Percentiles rank a stretch among this genome's conserved stretches.
Conservation (phyloP, 805 yeast genomes). For the Metschnikowia corniflorae region DNA sequence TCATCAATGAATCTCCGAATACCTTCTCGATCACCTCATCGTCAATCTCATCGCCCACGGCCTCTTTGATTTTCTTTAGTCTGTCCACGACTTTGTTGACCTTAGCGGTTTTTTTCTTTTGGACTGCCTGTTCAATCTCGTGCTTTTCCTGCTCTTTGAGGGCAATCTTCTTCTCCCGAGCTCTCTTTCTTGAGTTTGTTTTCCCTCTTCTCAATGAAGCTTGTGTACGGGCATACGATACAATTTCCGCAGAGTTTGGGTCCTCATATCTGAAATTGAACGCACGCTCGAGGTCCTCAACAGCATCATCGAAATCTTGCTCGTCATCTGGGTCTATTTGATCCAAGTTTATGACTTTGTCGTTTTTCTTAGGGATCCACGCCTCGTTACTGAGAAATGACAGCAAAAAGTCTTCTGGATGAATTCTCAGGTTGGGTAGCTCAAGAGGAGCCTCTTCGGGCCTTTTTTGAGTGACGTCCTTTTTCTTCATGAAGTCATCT, state of each 20-base stretch:
- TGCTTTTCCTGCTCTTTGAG: constrained; percentile 48
- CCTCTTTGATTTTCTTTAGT: constrained; percentile 58
- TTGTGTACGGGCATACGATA: constrained; percentile 91
- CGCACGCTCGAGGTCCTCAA: constrained; percentile 85
- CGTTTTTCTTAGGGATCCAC: constrained; percentile 79
- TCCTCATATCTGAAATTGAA: constrained; percentile 95
- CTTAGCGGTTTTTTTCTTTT: constrained; percentile 71
- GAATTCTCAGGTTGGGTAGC: constrained; percentile 57
- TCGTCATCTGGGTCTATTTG: constrained; percentile 56
- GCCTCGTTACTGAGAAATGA: constrained; percentile 76
- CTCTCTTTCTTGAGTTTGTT: constrained; percentile 70
- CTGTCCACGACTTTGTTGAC: constrained; percentile 75
- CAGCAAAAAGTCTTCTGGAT: constrained; percentile 67
- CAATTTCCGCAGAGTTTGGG: constrained; percentile 83
- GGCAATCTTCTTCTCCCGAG: constrained; percentile 68
- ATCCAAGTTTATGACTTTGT: constrained; percentile 52
- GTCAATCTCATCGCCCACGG: constrained; percentile 60
- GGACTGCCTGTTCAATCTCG: constrained; percentile 57
- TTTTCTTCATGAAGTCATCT: constrained; percentile 58
- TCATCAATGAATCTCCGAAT: constrained; percentile 71
- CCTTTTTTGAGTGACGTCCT: constrained; percentile 31
- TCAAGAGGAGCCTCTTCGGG: constrained; percentile 20
- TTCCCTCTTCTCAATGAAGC: constrained; percentile 85
- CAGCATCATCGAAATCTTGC: constrained; percentile 88
- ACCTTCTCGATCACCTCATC: constrained; percentile 60